These are phyloP conservation scores for Aphanomyces astaci DNA, from an alignment of 352 stramenopile species.

Conservation along the genomic window DNA sequence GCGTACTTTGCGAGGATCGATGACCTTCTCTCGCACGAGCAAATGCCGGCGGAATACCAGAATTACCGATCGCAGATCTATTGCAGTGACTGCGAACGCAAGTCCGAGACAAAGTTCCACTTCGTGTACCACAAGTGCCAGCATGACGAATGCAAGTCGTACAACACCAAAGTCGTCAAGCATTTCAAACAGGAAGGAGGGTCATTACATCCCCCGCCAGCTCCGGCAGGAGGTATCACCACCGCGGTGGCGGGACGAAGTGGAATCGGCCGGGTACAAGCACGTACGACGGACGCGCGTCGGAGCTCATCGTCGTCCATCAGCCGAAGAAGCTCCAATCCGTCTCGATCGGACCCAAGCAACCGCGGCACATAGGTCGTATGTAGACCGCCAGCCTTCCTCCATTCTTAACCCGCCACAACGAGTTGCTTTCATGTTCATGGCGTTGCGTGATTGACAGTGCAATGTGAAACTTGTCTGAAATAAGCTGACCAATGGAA, in stretches of 20 bases:
- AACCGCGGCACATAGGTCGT: neutral
- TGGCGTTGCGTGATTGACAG: too few species aligned
- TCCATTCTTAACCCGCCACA: too few species aligned
- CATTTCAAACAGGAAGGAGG: constrained; percentile 44
- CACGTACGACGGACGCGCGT: neutral
- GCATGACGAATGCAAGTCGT: constrained; percentile 65
- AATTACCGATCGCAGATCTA: constrained; percentile 70
- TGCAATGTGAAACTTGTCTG: too few species aligned
- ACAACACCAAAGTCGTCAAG: constrained; percentile 78
- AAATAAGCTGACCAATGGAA: too few species aligned
- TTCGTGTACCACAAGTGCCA: constrained; percentile 87
- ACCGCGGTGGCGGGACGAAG: neutral
- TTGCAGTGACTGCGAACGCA: constrained; percentile 81
- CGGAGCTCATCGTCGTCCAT: constrained; percentile 1
- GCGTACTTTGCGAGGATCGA: constrained; percentile 83
- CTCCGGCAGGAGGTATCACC: neutral
- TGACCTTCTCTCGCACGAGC: constrained; percentile 67
- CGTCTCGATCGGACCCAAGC: neutral
- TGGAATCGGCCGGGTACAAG: neutral
- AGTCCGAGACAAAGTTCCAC: constrained; percentile 75
- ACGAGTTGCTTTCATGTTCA: too few species aligned
- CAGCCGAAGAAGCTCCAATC: neutral
- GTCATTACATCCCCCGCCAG: neutral
- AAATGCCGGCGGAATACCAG: constrained; percentile 71
- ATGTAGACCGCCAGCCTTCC: neutral